Evolutionary conservation across 106 monocot genomes (phyloP).

Genomic region (Amphibolis antarctica): DNA sequence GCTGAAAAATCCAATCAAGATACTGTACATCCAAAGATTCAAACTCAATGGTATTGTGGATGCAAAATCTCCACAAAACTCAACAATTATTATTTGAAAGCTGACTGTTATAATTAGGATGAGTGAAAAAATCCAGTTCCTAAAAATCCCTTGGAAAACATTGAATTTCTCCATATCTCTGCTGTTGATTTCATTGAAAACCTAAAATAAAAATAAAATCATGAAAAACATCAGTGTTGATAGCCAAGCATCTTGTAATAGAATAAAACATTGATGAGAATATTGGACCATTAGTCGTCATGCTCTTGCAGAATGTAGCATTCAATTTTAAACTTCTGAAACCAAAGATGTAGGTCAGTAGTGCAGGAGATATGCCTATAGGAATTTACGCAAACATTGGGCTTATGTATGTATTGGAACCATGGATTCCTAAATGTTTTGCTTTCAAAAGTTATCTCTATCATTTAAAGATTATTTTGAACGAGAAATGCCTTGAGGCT

Average conservation of each 20-base stretch:
- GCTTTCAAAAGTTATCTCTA: no score
- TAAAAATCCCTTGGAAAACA: conserved; percentile 62
- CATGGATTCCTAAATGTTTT: no score
- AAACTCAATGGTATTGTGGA: conserved; percentile 67
- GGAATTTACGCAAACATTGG: no score
- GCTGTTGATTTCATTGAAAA: conserved; percentile 96
- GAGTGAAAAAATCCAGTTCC: conserved; percentile 57
- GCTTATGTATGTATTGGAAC: no score
- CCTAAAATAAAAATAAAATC: conserved; percentile 19
- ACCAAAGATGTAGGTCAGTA: no score
- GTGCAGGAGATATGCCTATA: no score
- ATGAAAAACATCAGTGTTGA: background rate
- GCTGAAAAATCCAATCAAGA: conserved; percentile 58
- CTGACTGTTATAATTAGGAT: conserved; percentile 37
- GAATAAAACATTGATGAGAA: background rate
- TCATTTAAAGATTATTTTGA: no score
- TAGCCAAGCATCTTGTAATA: background rate
- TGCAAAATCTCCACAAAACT: conserved; percentile 67
- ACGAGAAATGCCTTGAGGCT: no score
- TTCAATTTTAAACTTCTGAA: no score
- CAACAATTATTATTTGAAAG: conserved; percentile 77
- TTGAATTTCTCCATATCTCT: conserved; percentile 86
- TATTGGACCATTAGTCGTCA: background rate
- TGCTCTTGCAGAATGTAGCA: no score
- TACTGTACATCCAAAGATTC: conserved; percentile 58